Conservation (phyloP, 805 yeast genomes). For the Teunomyces funiuensis region DNA sequence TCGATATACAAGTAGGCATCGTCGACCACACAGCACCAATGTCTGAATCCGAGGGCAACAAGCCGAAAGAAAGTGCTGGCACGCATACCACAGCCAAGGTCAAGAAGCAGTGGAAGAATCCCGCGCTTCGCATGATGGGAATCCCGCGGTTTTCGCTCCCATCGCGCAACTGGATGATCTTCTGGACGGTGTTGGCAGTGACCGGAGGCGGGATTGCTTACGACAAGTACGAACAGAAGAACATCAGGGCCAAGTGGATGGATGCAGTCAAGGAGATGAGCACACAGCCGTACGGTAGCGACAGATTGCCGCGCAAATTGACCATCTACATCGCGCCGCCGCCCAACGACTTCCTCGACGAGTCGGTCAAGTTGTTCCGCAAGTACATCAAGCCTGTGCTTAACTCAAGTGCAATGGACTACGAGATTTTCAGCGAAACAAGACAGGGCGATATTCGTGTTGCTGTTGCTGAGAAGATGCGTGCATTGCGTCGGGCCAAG, state of each 20-base stretch:
- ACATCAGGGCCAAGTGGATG: conserved; percentile 65
- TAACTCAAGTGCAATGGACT: conserved; percentile 82
- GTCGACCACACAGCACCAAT: not conserved
- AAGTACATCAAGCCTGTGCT: conserved; percentile 82
- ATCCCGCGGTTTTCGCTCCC: conserved; percentile 77
- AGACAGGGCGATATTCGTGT: conserved; percentile 89
- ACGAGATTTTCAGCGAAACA: conserved; percentile 68
- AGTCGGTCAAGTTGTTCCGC: conserved; percentile 69
- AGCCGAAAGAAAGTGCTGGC: not conserved
- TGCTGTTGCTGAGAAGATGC: conserved; percentile 77
- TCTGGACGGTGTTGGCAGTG: conserved; percentile 68
- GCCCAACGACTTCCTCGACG: conserved; percentile 84
- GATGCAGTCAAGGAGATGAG: conserved; percentile 56
- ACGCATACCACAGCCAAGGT: conserved; percentile 8
- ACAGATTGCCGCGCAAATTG: conserved; percentile 67
- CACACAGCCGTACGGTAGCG: conserved; percentile 40
- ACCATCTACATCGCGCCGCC: conserved; percentile 94
- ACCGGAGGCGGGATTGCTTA: conserved; percentile 75
- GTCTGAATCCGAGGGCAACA: conserved; percentile 2
- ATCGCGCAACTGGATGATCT: conserved; percentile 89
- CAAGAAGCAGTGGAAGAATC: conserved; percentile 59
- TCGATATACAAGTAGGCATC: not conserved
- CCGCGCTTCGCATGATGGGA: conserved; percentile 85
- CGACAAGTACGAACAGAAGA: conserved; percentile 73
- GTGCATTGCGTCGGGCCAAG: conserved; percentile 58